phyloP scores from a whole-genome alignment of 2,329 filamentous ascomycete genomes.

The Grosmannia serpens region DNA sequence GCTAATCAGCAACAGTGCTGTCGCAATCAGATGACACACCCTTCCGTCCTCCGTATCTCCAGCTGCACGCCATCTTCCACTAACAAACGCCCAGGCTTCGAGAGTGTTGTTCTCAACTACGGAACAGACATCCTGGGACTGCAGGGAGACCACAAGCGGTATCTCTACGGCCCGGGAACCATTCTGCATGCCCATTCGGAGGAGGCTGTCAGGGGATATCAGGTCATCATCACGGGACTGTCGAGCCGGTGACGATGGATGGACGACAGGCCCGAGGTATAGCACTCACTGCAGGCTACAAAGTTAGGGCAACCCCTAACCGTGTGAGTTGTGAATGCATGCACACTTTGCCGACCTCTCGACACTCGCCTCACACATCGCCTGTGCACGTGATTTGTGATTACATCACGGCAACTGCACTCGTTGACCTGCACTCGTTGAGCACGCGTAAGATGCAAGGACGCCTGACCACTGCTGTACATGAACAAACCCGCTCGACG shows the following conservation, averaged over 20 bases:
- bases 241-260: background rate
- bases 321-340: no score
- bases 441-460: no score
- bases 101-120: constrained; percentile 1
- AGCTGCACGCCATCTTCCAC: background rate
- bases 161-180: constrained; percentile 2
- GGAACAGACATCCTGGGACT: constrained; percentile 3
- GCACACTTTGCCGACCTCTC: no score
- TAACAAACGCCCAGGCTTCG: background rate
- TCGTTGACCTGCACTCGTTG: no score
- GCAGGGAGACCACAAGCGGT: background rate
- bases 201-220: background rate
- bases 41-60: background rate
- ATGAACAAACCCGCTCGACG: no score
- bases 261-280: no score
- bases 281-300: no score
- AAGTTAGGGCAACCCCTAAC: no score
- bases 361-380: no score
- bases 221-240: background rate
- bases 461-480: no score
- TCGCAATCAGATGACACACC: background rate
- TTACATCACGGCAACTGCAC: no score
- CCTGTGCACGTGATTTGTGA: no score
- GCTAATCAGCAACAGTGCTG: background rate
- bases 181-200: background rate